Base-by-base conservation (phyloP, 2,329 filamentous ascomycete species). In the Diplodia corticola region DNA sequence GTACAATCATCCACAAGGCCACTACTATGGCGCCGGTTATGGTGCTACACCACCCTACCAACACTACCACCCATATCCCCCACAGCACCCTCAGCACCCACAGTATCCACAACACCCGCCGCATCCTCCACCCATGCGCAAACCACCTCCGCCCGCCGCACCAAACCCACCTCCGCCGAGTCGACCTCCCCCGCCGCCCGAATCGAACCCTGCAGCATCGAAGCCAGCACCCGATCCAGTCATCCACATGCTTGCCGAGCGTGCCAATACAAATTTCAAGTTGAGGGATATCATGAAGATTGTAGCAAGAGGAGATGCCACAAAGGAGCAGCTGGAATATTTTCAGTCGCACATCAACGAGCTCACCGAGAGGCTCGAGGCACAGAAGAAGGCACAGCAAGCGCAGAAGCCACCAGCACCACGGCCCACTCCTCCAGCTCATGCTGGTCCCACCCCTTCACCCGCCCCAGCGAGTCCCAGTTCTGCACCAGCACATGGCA, bases 331-430 rank as follows among this genome's bases (percentile, higher is more conserved):
- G 74, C 79, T 95, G 13, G 87, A 87, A 54, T 86, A 88, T 68
- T 95, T 95, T 71, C 91, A 95, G 74, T 84, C 84, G 57, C 91
- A 95, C 49, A 95, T 95, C 68, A 90, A 93, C 72, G 88, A 92
- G 73, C 85, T 95, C 66, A 93, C 89, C 2, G 73, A 73, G n/a
- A 78, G 81, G 54, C 73, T 84, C 20, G 75, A 78, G 50, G 76
- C 75, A 61, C 77, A 81, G 68, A 81, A 80, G 68, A 64, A 67
- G 33, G 60, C 65, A 1, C 57, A 67, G 22, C 64, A 65, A 60
- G 30, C 46, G 24, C 54, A 46, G 22, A 24, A 46, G n/a, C 26
- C 35, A 40, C 50, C 50, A 37, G 3, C 51, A 15, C 28, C 44
- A 53, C 40, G 44, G 22, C 64, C 55, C 24, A 9, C 64, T 6